Percentiles rank a stretch among this genome's conserved stretches.
phyloP scores from a whole-genome alignment of 169 alveolate genomes.

The Eimeria acervulina region DNA sequence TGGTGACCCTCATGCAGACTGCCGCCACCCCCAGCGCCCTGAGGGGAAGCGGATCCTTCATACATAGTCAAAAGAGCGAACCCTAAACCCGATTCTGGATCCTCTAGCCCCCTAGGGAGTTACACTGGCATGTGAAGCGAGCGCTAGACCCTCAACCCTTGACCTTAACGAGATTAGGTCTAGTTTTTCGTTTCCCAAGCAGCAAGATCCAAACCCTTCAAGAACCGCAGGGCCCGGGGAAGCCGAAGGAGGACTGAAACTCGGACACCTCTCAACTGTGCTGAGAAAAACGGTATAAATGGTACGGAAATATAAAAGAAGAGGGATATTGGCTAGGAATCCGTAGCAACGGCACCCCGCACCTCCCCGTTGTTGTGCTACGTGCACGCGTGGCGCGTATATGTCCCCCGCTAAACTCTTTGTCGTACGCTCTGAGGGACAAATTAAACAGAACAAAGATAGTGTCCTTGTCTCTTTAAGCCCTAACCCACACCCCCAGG shows the following conservation, averaged over 20 bases:
- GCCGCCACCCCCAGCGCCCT: slow-evolving; percentile 72
- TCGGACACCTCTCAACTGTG: not conserved
- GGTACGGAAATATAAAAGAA: not conserved
- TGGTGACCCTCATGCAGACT: slow-evolving; percentile 29
- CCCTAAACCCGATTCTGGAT: slow-evolving; percentile 16
- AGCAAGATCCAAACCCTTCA: not conserved
- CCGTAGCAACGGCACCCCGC: slow-evolving; percentile 70
- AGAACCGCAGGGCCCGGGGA: slow-evolving; percentile 11
- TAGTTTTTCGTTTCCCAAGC: not conserved
- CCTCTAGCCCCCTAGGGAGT: slow-evolving; percentile 27
- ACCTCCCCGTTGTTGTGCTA: slow-evolving; percentile 35
- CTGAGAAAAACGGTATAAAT: not conserved
- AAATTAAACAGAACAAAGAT: slow-evolving; percentile 67
- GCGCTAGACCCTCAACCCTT: not conserved
- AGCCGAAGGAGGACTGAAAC: not conserved
- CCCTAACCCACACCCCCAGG: slow-evolving; percentile 69
- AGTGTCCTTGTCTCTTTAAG: slow-evolving; percentile 35
- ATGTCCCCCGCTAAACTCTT: slow-evolving; percentile 8
- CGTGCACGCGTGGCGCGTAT: slow-evolving; percentile 32
- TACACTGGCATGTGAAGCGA: not conserved
- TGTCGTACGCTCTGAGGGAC: not conserved
- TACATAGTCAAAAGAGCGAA: slow-evolving; percentile 48
- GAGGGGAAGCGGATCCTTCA: slow-evolving; percentile 74
- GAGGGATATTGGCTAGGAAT: not conserved
- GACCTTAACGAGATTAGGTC: not conserved